Percentiles rank a stretch among this genome's conserved stretches.
phyloP scores from a whole-genome alignment of 495 filamentous ascomycete genomes.

The Penicillium bovifimosum region DNA sequence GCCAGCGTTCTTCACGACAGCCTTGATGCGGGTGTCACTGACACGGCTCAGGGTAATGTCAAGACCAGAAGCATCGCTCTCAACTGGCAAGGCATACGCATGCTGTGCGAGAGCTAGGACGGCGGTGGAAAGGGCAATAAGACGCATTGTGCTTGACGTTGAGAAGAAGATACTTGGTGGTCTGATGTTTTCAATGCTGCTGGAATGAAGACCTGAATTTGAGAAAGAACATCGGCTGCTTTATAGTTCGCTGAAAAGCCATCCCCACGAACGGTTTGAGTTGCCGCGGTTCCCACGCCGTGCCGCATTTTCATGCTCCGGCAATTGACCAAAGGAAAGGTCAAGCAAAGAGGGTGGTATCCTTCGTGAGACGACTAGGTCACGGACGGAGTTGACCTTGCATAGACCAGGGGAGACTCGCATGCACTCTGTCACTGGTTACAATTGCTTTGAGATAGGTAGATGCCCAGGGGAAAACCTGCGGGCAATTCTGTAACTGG shows the following conservation, averaged over 20 bases:
- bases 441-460: neutral
- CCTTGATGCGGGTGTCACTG: conserved; percentile 53
- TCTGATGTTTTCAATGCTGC: neutral
- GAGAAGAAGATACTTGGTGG: neutral
- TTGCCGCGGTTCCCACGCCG: neutral
- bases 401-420: neutral
- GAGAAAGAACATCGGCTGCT: neutral
- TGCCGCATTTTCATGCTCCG: neutral
- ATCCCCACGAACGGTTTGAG: neutral
- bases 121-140: conserved; percentile 12
- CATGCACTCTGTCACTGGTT: neutral
- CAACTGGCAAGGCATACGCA: conserved; percentile 35
- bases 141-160: conserved; percentile 11
- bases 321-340: neutral
- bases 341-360: conserved; percentile 7
- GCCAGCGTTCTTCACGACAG: conserved; percentile 56
- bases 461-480: neutral
- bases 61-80: conserved; percentile 40
- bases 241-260: neutral
- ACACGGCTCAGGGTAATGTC: conserved; percentile 49
- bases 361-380: neutral
- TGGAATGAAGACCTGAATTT: neutral
- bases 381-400: neutral
- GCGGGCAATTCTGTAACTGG: conserved; percentile 6
- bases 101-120: conserved; percentile 42